These are phyloP conservation scores for Clarireedia hainanense DNA, from an alignment of 2,329 filamentous ascomycete species.

Conservation along the genomic window DNA sequence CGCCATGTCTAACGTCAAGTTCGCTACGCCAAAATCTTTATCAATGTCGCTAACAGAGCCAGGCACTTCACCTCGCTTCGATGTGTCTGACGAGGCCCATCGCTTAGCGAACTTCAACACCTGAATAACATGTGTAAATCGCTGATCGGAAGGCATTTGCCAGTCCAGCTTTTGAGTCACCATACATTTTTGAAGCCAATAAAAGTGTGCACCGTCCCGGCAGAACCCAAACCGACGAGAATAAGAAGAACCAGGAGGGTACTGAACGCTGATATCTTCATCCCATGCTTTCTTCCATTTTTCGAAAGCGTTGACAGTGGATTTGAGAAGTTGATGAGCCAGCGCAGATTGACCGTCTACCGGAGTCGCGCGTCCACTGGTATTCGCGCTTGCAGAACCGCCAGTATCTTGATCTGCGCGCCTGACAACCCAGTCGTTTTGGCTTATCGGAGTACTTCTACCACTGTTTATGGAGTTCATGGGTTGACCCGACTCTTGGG, in stretches of 20 bases:
- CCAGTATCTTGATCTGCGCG: conserved; percentile 34
- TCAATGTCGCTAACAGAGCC: conserved; percentile 63
- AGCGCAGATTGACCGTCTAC: conserved; percentile 32
- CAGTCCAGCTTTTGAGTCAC: conserved; percentile 53
- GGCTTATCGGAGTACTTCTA: conserved; percentile 48
- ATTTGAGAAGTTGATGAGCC: conserved; percentile 40
- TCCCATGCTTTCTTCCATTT: conserved; percentile 71
- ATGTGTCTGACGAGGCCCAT: conserved; percentile 57
- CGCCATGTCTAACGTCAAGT: conserved; percentile 64
- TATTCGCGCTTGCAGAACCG: conserved; percentile 37
- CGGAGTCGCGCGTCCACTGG: conserved; percentile 40
- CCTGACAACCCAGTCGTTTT: conserved; percentile 48
- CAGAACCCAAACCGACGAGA: conserved; percentile 60
- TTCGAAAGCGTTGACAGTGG: conserved; percentile 48
- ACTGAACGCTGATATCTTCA: conserved; percentile 59
- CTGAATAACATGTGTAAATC: conserved; percentile 53
- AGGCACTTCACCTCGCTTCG: conserved; percentile 56
- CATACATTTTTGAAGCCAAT: conserved; percentile 61
- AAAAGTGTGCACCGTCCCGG: conserved; percentile 64
- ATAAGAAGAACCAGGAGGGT: conserved; percentile 47
- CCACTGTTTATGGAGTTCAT: conserved; percentile 29
- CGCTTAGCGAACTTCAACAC: conserved; percentile 51
- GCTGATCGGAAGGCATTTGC: conserved; percentile 47
- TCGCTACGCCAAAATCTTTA: conserved; percentile 53
- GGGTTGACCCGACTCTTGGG: conserved; percentile 23